Percentiles rank a stretch among this genome's conserved stretches.
Conservation (phyloP, 1,284 basidiomycete genomes). For the Ceratobasidium sp. region DNA sequence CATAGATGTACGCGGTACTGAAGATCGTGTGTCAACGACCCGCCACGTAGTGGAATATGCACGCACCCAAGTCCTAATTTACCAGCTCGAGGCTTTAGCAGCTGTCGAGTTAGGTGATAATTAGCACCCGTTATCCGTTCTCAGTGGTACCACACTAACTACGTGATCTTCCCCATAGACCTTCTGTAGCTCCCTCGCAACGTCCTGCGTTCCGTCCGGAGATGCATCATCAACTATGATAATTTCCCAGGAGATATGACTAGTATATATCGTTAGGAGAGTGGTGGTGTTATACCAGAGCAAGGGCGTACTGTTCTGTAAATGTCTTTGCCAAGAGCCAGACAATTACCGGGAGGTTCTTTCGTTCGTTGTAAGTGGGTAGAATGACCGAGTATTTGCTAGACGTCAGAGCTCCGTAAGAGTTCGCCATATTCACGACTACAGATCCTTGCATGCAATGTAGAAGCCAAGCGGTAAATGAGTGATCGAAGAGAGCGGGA, state of each 20-base stretch:
- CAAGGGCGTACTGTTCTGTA: constrained; percentile 72
- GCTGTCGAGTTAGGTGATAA: constrained; percentile 59
- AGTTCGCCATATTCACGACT: constrained; percentile 35
- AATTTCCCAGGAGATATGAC: constrained; percentile 81
- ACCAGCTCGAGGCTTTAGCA: constrained; percentile 86
- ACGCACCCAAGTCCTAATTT: constrained; percentile 88
- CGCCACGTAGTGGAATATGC: background rate
- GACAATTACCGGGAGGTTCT: constrained; percentile 89
- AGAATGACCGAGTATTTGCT: constrained; percentile 89
- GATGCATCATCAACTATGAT: constrained; percentile 93
- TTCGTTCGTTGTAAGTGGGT: constrained; percentile 93
- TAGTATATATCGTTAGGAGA: constrained; percentile 54
- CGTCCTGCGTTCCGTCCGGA: constrained; percentile 92
- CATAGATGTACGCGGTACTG: constrained; percentile 93
- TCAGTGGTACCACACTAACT: constrained; percentile 61
- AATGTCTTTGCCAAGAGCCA: constrained; percentile 87
- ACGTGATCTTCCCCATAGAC: constrained; percentile 89
- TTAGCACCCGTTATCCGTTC: constrained; percentile 22
- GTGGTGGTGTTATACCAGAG: background rate
- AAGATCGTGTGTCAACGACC: constrained; percentile 16
- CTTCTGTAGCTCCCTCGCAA: constrained; percentile 80
- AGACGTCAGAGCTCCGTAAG: constrained; percentile 26
- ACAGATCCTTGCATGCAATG: constrained; percentile 43
- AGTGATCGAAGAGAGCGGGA: background rate
- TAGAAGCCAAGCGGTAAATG: background rate